A percentile compares a stretch with the other conserved stretches of the same genome.
Conservation (phyloP, 2,329 filamentous ascomycete genomes). For the Colletotrichum sp. region DNA sequence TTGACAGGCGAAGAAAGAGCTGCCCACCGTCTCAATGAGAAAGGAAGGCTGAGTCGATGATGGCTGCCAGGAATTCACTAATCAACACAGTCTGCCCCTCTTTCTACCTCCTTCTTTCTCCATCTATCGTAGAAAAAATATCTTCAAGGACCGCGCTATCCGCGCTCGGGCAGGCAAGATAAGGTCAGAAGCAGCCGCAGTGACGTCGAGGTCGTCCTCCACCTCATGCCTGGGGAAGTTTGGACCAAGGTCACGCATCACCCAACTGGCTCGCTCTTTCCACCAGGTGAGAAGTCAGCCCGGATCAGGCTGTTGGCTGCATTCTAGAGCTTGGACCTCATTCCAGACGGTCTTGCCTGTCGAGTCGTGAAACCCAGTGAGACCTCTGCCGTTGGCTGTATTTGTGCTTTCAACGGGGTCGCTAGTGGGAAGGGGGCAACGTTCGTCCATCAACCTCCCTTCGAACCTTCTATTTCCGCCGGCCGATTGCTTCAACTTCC, state of each 20-base stretch:
- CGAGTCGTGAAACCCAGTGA: conserved; percentile 6
- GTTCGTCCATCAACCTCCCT: conserved; percentile 4
- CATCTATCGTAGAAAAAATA: not conserved
- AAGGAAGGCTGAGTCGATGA: not conserved
- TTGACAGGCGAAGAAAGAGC: not conserved
- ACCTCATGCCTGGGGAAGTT: not conserved
- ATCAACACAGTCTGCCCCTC: not conserved
- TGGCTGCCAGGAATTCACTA: not conserved
- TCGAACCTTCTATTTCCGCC: conserved; percentile 10
- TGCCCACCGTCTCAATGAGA: not conserved
- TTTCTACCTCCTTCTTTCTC: not conserved
- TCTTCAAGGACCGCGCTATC: not conserved
- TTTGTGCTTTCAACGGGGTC: conserved; percentile 10
- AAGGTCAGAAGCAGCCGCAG: not conserved
- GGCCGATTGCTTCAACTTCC: not conserved
- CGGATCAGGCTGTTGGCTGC: not conserved
- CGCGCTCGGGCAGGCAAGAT: not conserved
- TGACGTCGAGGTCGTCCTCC: not conserved
- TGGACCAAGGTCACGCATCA: not conserved
- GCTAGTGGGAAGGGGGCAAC: conserved; percentile 12
- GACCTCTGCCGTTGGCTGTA: not conserved
- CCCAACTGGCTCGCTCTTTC: not conserved
- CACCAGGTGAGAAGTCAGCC: not conserved
- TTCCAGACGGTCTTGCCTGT: not conserved
- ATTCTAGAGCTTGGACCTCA: not conserved